phyloP scores from a whole-genome alignment of 768 basidiomycete species.

The Russula foetens region DNA sequence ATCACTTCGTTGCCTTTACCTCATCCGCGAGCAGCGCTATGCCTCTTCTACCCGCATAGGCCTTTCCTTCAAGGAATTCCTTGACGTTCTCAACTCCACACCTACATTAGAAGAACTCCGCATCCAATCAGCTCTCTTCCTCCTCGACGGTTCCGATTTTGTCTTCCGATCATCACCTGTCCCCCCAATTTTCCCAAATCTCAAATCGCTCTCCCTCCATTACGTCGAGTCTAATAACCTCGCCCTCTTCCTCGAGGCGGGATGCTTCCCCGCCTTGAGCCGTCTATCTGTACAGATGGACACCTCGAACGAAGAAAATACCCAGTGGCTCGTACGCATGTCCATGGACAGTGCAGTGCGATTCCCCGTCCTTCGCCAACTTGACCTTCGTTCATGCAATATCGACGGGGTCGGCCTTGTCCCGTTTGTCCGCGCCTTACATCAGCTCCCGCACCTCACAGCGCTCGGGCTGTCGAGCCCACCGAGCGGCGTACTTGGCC shows the following conservation, averaged over 20 bases:
- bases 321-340: constrained; percentile 26
- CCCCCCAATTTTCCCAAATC: constrained; percentile 18
- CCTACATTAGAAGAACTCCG: constrained; percentile 23
- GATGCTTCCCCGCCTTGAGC: constrained; percentile 21
- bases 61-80: constrained; percentile 25
- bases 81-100: constrained; percentile 14
- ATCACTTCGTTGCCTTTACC: constrained; percentile 20
- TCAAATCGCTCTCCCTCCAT: constrained; percentile 21
- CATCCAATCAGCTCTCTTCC: constrained; percentile 24
- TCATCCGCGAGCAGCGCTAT: constrained; percentile 26
- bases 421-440: constrained; percentile 26
- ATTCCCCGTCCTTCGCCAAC: constrained; percentile 23
- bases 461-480: constrained; percentile 26
- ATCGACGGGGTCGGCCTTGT: constrained; percentile 27
- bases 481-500: constrained; percentile 21
- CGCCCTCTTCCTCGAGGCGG: constrained; percentile 26
- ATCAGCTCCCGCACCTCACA: constrained; percentile 25
- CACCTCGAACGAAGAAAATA: constrained; percentile 22
- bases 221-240: constrained; percentile 26
- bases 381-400: constrained; percentile 27
- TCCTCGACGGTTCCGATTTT: constrained; percentile 22
- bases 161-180: constrained; percentile 21
- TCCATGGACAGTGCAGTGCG: constrained; percentile 18
- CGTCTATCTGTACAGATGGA: constrained; percentile 26
- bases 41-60: constrained; percentile 21